These are phyloP conservation scores for Endoconidiophora laricicola DNA, from an alignment of 2,329 filamentous ascomycete genomes.

Conservation along the genomic window DNA sequence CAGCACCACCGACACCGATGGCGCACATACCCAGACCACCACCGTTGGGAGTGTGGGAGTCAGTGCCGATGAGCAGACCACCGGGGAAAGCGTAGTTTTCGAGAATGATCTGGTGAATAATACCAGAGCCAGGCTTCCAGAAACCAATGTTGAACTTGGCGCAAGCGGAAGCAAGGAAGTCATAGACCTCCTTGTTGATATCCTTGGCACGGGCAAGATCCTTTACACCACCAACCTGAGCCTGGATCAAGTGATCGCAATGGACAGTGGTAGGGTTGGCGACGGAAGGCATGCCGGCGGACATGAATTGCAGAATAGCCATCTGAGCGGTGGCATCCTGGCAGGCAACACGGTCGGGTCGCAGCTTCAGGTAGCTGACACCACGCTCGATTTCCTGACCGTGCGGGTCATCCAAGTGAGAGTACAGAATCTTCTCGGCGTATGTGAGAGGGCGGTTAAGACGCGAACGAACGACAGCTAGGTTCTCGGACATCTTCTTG, in stretches of 20 bases:
- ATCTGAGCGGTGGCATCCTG: conserved; percentile 99
- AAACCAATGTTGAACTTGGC: conserved; percentile 99
- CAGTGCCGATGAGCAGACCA: conserved; percentile 92
- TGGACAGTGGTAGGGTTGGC: conserved; percentile 92
- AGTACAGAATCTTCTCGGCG: conserved; percentile 98
- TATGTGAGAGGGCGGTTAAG: conserved; percentile 88
- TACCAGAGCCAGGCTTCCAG: conserved; percentile 97
- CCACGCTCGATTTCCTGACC: conserved; percentile 93
- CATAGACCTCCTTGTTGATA: conserved; percentile 99
- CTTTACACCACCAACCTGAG: conserved; percentile 80
- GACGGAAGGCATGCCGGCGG: conserved; percentile 86
- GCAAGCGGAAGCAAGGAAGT: conserved; percentile 85
- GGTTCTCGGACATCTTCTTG: conserved; percentile 98
- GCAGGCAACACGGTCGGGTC: conserved; percentile 94
- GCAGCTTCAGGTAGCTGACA: conserved; percentile 86
- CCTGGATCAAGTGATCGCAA: conserved; percentile 99
- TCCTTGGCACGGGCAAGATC: conserved; percentile 79
- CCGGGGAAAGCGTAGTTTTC: conserved; percentile 99
- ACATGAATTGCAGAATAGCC: conserved; percentile 99
- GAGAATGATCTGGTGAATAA: conserved; percentile 96
- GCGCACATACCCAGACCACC: conserved; percentile 90
- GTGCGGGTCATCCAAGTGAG: conserved; percentile 92
- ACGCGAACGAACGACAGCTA: conserved; percentile 72
- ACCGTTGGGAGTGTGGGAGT: conserved; percentile 94
- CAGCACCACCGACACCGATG: conserved; percentile 94